Evolutionary conservation across 176 grass and related monocot species (phyloP), one percentile per base, ranked within the genome.

Genomic region (Musa troglodytarum): DNA sequence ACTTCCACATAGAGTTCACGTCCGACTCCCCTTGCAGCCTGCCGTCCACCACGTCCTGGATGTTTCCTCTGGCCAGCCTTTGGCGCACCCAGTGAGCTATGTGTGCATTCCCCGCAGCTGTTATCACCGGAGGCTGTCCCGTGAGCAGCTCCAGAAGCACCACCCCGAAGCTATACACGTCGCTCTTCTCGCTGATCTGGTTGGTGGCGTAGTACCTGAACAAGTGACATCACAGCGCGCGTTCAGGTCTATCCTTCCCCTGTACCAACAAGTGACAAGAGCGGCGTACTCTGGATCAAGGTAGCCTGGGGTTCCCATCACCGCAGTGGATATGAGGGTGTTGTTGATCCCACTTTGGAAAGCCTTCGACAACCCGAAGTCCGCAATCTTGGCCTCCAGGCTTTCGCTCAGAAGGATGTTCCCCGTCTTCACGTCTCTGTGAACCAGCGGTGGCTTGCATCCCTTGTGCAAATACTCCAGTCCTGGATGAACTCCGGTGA

Each of bases 1-100:
- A 86, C 55, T 89, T 92, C 90, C 86, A 89, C 8, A 85, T 65
- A 6, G 87, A 87, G 34, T 92, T 92, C 2, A 87, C 24, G 12
- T 89, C 73, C 58, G 82, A 92, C 53, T 82, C 64, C 63, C 82
- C 84, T 29, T 70, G 50, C 79, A 92, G 77, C 5, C 72, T 79
- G n/a, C 34, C 10, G 43, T 92, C 87, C 0, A 75, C 76, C 2
- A 92, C 53, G 26, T 79, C 80, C 34, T 92, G 82, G 1, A 92
- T 89, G 68, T 92, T 79, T 34, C 90, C 86, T 70, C 68, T 76
- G 10, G 71, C 72, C 8, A 86, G 76, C 75, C 81, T 86, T 71
- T 81, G 78, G 13, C 72, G 53, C 29, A 82, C 87, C 77, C 90
- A 87, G 52, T 85, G 81, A 17, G 63, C 56, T 14, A 92, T 56